Conservation (phyloP, 768 basidiomycete genomes). For the Naganishia onofrii region DNA sequence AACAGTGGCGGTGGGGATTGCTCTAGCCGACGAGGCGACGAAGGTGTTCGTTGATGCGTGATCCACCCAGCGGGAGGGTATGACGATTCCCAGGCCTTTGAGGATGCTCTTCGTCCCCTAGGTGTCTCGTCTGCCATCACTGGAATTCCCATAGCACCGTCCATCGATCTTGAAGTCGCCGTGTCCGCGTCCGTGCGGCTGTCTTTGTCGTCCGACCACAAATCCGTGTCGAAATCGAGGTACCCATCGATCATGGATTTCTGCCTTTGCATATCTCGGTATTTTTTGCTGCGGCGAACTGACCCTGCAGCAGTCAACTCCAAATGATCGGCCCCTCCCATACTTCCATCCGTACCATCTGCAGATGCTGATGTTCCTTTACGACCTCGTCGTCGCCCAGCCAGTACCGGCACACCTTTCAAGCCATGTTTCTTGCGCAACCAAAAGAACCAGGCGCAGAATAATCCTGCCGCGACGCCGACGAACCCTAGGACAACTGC, state of each 20-base stretch:
- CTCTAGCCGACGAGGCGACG: neutral
- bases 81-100: slow-evolving; percentile 24
- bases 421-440: slow-evolving; percentile 44
- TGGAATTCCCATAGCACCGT: neutral
- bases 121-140: neutral
- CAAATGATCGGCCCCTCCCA: slow-evolving; percentile 8
- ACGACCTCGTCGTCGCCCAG: neutral
- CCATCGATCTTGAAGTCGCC: slow-evolving; percentile 7
- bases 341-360: slow-evolving; percentile 5
- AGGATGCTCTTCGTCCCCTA: slow-evolving; percentile 13
- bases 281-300: slow-evolving; percentile 39
- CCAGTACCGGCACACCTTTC: slow-evolving; percentile 33
- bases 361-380: slow-evolving; percentile 16
- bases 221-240: slow-evolving; percentile 45
- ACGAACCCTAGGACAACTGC: slow-evolving; percentile 45
- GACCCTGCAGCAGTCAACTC: neutral
- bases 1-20: neutral
- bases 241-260: slow-evolving; percentile 51
- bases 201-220: slow-evolving; percentile 36
- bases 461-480: slow-evolving; percentile 43
- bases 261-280: slow-evolving; percentile 42
- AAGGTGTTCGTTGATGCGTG: slow-evolving; percentile 15
- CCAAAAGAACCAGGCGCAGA: slow-evolving; percentile 52
- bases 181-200: neutral
- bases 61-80: slow-evolving; percentile 27